A percentile compares a stretch with the other conserved stretches of the same genome.
These are phyloP conservation scores for Boletus sp. DNA, from an alignment of 768 basidiomycete species.

Conservation along the genomic window DNA sequence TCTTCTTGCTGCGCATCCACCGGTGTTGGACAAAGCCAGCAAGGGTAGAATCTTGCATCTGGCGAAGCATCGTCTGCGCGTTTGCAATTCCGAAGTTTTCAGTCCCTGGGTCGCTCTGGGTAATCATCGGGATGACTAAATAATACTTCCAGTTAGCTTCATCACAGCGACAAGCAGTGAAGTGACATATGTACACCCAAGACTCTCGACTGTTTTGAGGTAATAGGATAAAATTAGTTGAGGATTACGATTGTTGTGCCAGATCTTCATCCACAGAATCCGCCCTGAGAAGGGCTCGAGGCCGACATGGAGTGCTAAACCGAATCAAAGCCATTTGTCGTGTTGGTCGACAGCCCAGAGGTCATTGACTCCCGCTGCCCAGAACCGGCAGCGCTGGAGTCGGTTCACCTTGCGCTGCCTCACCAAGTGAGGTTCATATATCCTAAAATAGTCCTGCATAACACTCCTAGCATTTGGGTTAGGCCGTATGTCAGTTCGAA, in stretches of 20 bases:
- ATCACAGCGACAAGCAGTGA: no score
- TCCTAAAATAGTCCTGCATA: not conserved
- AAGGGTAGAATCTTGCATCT: conserved; percentile 35
- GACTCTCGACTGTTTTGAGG: not conserved
- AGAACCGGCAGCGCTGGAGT: not conserved
- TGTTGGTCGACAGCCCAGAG: not conserved
- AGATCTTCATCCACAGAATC: not conserved
- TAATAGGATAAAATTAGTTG: conserved; percentile 2
- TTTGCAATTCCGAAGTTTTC: conserved; percentile 1
- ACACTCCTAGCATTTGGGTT: not conserved
- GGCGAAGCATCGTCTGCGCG: not conserved
- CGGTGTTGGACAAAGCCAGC: conserved; percentile 40
- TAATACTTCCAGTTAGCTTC: no score
- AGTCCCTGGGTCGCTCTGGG: not conserved
- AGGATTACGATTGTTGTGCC: not conserved
- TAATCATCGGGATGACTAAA: not conserved
- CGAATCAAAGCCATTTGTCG: not conserved
- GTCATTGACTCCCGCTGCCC: not conserved
- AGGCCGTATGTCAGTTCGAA: not conserved
- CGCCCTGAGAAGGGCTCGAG: not conserved
- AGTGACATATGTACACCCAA: not conserved
- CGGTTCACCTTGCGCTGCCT: not conserved
- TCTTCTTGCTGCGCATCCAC: conserved; percentile 36
- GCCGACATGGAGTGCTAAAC: not conserved
- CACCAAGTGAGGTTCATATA: not conserved